A percentile compares a stretch with the other conserved stretches of the same genome.
These are phyloP conservation scores for Suillus paluster DNA, from an alignment of 768 basidiomycete species.

Conservation along the genomic window DNA sequence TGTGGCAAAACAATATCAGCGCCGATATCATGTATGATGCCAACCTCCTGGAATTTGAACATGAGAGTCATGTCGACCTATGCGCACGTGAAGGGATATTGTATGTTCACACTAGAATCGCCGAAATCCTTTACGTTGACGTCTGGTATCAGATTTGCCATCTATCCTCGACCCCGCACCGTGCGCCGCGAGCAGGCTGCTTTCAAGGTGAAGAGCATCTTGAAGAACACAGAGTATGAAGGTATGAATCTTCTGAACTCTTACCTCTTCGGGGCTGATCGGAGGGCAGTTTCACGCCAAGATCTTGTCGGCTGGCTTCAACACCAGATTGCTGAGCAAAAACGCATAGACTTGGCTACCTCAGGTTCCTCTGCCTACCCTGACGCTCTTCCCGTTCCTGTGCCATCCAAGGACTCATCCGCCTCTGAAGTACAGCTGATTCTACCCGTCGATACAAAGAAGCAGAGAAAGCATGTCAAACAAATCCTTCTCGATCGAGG, in stretches of 20 bases:
- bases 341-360: conserved; percentile 68
- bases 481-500: conserved; percentile 73
- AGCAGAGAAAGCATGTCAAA: conserved; percentile 73
- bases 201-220: conserved; percentile 83
- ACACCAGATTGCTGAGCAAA: conserved; percentile 79
- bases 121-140: conserved; percentile 33
- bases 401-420: conserved; percentile 40
- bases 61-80: conserved; percentile 66
- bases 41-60: conserved; percentile 62
- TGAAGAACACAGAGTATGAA: conserved; percentile 78
- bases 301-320: conserved; percentile 79
- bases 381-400: conserved; percentile 38
- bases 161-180: conserved; percentile 58
- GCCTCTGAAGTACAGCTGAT: conserved; percentile 63
- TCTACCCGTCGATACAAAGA: conserved; percentile 72
- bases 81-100: conserved; percentile 85
- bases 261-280: conserved; percentile 9
- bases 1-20: conserved; percentile 85
- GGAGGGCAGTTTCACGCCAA: conserved; percentile 55
- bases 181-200: conserved; percentile 63
- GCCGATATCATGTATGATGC: conserved; percentile 89
- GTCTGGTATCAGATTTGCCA: conserved; percentile 53
- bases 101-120: conserved; percentile 45
- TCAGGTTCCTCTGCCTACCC: conserved; percentile 56
- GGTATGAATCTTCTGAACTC: conserved; percentile 43